Conservation (phyloP, 202 grass and related monocot genomes). For the Panicum virgatum region DNA sequence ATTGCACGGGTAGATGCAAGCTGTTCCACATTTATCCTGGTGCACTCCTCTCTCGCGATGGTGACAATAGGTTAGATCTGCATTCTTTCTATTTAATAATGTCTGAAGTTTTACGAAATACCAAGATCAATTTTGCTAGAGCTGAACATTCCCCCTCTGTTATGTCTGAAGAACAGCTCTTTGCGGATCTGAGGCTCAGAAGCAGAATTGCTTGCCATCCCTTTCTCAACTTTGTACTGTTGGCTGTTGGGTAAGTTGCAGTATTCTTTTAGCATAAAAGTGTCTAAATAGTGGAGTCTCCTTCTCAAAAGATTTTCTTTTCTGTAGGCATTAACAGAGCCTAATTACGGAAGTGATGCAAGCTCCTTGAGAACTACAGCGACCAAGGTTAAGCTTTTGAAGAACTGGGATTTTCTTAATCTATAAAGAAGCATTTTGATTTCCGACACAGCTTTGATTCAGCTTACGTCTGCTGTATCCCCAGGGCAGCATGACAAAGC, state of each 20-base stretch:
- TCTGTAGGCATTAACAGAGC: conserved; percentile 79
- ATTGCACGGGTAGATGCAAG: conserved; percentile 75
- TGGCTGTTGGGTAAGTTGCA: conserved; percentile 75
- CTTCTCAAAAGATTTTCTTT: not conserved
- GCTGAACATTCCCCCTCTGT: not conserved
- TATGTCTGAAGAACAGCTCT: conserved; percentile 52
- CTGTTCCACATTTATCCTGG: conserved; percentile 80
- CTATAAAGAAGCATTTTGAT: not conserved
- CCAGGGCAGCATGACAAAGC: not conserved
- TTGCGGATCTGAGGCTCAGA: conserved; percentile 87
- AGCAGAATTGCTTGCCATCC: conserved; percentile 71
- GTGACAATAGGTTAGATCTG: conserved; percentile 71
- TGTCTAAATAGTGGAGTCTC: not conserved
- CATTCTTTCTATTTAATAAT: not conserved
- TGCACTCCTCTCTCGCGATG: conserved; percentile 89
- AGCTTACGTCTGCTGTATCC: not conserved
- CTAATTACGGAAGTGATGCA: conserved; percentile 89
- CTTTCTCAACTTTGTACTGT: conserved; percentile 67
- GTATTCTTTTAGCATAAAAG: conserved; percentile 3
- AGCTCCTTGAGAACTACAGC: conserved; percentile 79
- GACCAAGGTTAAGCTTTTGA: conserved; percentile 57
- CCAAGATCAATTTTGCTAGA: conserved; percentile 1
- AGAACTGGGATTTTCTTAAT: not conserved
- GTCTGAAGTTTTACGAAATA: not conserved
- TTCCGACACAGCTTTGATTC: not conserved